Percentiles rank a stretch among this genome's conserved stretches.
Conservation (phyloP, 2,329 filamentous ascomycete species). For the Fusarium haematococcum region DNA sequence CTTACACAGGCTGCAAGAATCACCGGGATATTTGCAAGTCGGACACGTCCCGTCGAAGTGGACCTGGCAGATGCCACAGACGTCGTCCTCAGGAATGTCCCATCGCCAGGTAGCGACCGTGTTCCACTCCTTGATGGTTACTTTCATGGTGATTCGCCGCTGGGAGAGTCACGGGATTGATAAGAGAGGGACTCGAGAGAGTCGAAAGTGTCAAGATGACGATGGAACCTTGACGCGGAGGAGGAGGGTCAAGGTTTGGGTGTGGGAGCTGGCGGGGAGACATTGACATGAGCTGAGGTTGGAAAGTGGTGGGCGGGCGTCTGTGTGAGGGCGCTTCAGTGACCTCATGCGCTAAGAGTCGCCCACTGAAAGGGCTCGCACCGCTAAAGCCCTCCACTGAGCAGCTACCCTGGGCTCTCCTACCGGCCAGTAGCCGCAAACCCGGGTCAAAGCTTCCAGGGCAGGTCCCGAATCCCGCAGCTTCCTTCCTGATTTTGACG, state of each 20-base stretch:
- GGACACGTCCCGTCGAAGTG: slow-evolving; percentile 98
- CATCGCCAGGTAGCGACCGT: slow-evolving; percentile 97
- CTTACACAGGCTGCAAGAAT: slow-evolving; percentile 92
- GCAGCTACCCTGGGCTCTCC: neutral
- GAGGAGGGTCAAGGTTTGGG: slow-evolving; percentile 19
- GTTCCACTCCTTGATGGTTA: slow-evolving; percentile 93
- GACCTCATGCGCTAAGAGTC: slow-evolving; percentile 40
- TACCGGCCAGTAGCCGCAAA: neutral
- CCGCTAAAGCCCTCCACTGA: slow-evolving; percentile 20
- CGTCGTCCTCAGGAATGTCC: slow-evolving; percentile 97
- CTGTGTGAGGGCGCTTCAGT: slow-evolving; percentile 27
- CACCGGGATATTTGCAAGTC: slow-evolving; percentile 96
- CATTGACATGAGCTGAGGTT: slow-evolving; percentile 21
- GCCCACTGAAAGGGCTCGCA: slow-evolving; percentile 29
- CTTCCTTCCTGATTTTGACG: slow-evolving; percentile 32
- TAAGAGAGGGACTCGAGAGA: neutral
- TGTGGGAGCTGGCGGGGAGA: neutral
- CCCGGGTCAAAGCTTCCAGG: slow-evolving; percentile 42
- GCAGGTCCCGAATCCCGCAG: slow-evolving; percentile 16
- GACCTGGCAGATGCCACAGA: slow-evolving; percentile 98
- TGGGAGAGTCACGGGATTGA: slow-evolving; percentile 21
- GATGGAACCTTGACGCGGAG: slow-evolving; percentile 17
- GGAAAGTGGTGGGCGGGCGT: slow-evolving; percentile 16
- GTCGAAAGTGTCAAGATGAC: slow-evolving; percentile 30
- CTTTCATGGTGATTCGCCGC: slow-evolving; percentile 76